Evolutionary conservation across 305 asterid genomes (phyloP).

Genomic region (Fraxinus baroniana): DNA sequence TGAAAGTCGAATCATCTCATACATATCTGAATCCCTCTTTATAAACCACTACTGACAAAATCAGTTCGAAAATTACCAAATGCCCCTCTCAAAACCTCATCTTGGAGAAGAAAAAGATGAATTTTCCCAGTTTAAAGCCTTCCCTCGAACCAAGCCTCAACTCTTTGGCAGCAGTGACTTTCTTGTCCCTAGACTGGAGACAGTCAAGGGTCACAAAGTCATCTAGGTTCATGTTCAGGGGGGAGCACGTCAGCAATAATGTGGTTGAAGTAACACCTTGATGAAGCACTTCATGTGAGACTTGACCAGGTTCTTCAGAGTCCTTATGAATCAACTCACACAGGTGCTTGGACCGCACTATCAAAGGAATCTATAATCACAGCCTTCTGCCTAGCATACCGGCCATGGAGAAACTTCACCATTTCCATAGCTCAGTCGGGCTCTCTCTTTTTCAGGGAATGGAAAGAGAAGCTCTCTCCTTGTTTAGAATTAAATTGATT

Average conservation of each 20-base stretch:
- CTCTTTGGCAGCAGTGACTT: not conserved
- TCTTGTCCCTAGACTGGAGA: not conserved
- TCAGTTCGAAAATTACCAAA: not conserved
- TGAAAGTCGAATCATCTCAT: not conserved
- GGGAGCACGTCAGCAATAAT: not conserved
- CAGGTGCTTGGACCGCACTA: not conserved
- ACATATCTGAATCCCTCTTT: not conserved
- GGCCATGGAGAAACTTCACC: slow-evolving; percentile 10
- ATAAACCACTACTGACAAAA: not conserved
- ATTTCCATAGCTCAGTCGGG: not conserved
- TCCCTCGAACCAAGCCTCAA: not conserved
- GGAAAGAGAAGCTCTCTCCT: not conserved
- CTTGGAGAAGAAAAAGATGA: not conserved
- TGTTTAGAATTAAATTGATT: not conserved
- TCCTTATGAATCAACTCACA: not conserved
- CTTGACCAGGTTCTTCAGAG: slow-evolving; percentile 2
- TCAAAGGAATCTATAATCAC: not conserved
- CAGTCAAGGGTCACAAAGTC: not conserved
- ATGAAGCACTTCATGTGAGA: not conserved
- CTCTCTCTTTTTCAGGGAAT: not conserved
- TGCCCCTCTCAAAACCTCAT: not conserved
- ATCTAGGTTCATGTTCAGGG: not conserved
- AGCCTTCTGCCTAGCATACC: not conserved
- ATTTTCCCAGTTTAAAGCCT: not conserved
- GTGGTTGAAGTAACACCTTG: not conserved